These are phyloP conservation scores for Prunus salicina DNA, from an alignment of 306 rosid species.

Conservation along the genomic window DNA sequence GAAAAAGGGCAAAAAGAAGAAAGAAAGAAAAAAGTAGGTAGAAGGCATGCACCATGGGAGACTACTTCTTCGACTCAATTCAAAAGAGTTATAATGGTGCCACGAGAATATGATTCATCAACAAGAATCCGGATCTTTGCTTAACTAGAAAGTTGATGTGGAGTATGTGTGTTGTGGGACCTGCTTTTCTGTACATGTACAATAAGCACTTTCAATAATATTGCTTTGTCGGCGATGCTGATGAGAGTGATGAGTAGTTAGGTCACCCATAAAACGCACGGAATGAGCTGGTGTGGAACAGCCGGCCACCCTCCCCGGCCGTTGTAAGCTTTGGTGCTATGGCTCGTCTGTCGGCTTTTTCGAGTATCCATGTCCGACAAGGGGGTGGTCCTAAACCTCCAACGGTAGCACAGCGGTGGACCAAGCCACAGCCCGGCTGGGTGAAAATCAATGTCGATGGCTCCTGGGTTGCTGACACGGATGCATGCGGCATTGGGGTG, in stretches of 20 bases:
- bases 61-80: constrained; percentile 19
- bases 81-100: constrained; percentile 71
- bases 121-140: constrained; percentile 78
- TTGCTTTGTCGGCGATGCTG: constrained; percentile 79
- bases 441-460: too few species aligned
- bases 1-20: constrained; percentile 14
- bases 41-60: constrained; percentile 54
- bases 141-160: constrained; percentile 86
- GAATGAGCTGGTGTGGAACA: too few species aligned
- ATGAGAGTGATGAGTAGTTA: constrained; percentile 42
- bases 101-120: constrained; percentile 81
- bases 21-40: constrained; percentile 43
- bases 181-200: constrained; percentile 44
- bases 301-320: too few species aligned
- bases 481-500: too few species aligned
- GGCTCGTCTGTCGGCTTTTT: too few species aligned
- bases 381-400: too few species aligned
- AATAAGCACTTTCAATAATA: constrained; percentile 52
- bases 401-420: too few species aligned
- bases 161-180: constrained; percentile 48
- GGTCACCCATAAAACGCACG: too few species aligned
- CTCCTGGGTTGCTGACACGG: too few species aligned
- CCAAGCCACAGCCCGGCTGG: too few species aligned
- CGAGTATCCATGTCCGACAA: too few species aligned
- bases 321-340: too few species aligned